Conservation (phyloP, 2,329 filamentous ascomycete species). For the Xylaria sp. region DNA sequence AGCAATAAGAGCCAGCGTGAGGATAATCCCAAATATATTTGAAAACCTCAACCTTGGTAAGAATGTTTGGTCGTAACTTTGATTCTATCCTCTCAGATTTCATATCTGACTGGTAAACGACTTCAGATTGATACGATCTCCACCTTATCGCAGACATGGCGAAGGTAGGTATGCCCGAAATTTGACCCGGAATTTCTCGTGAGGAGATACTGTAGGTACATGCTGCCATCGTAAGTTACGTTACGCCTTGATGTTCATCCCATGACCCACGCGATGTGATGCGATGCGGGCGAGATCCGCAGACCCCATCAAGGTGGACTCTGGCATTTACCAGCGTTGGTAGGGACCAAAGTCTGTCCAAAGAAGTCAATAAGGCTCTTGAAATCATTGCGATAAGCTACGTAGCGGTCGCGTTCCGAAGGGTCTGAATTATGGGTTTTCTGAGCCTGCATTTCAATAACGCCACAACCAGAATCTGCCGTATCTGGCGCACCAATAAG, state of each 20-base stretch:
- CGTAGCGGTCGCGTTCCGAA: too few species aligned
- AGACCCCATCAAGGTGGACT: not conserved
- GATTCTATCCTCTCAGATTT: not conserved
- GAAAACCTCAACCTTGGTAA: not conserved
- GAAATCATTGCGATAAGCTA: too few species aligned
- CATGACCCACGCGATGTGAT: slow-evolving; percentile 7
- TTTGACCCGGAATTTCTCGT: not conserved
- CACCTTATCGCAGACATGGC: not conserved
- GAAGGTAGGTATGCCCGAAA: not conserved
- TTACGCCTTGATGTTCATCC: not conserved
- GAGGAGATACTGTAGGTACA: not conserved
- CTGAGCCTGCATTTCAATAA: not conserved
- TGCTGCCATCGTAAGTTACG: not conserved
- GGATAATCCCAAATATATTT: not conserved
- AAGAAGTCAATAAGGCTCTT: not conserved
- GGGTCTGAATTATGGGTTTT: too few species aligned
- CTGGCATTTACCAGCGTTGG: not conserved
- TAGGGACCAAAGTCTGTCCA: not conserved
- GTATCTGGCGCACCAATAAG: slow-evolving; percentile 7
- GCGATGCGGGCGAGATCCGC: not conserved
- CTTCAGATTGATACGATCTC: not conserved
- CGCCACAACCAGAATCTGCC: slow-evolving; percentile 8
- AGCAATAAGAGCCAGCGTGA: not conserved
- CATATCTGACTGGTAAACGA: not conserved
- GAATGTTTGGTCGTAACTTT: not conserved